These are phyloP conservation scores for Cryptosporidium parvum DNA, from an alignment of 169 alveolate species.

Conservation along the genomic window DNA sequence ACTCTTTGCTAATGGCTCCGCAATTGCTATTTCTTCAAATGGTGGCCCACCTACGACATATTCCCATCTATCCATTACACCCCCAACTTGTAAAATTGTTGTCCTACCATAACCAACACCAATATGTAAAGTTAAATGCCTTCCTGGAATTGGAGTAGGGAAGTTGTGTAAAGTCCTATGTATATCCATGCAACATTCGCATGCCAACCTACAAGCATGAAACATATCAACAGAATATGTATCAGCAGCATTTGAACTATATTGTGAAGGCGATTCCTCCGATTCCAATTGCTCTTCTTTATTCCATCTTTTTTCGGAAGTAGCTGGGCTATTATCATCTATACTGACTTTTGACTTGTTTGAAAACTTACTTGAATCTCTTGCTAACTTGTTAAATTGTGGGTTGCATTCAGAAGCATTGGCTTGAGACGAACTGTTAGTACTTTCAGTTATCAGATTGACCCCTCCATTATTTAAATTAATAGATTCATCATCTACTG, in stretches of 20 bases:
- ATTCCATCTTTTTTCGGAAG: conserved; percentile 22
- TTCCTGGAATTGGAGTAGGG: conserved; percentile 84
- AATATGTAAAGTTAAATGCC: conserved; percentile 83
- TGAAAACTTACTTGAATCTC: not conserved
- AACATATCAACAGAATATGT: conserved; percentile 73
- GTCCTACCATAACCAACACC: conserved; percentile 86
- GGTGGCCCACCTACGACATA: conserved; percentile 85
- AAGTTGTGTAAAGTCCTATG: conserved; percentile 84
- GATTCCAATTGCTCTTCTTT: conserved; percentile 10
- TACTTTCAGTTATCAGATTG: not conserved
- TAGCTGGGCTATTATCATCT: conserved; percentile 10
- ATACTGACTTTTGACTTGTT: not conserved
- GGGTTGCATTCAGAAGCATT: not conserved
- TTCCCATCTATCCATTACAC: conserved; percentile 84
- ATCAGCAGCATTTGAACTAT: conserved; percentile 41
- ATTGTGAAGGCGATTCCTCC: not conserved
- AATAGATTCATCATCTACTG: conserved; percentile 83
- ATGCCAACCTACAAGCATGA: conserved; percentile 77
- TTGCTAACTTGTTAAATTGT: not conserved
- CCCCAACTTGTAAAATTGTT: conserved; percentile 84
- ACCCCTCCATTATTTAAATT: conserved; percentile 23
- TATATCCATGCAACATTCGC: conserved; percentile 85
- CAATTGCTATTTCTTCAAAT: conserved; percentile 83
- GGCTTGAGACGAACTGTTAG: not conserved
- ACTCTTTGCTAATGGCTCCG: conserved; percentile 84